Percentiles rank a stretch among this genome's conserved stretches.
These are phyloP conservation scores for Pythium brassicae DNA, from an alignment of 352 stramenopile genomes.

Conservation along the genomic window DNA sequence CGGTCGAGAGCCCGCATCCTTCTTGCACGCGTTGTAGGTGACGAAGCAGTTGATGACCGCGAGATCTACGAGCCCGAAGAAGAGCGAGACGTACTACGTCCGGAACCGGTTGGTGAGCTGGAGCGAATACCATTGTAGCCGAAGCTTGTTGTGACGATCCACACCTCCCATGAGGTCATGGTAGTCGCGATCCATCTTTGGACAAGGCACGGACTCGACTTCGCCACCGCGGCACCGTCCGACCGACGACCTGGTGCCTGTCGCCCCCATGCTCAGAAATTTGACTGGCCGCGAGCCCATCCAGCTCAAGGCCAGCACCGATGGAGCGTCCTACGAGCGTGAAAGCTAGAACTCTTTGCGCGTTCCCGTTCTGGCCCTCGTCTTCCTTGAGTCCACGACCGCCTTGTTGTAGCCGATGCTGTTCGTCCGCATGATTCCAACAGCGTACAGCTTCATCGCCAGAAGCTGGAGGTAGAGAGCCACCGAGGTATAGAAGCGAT, in stretches of 20 bases:
- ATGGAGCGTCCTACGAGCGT: not conserved
- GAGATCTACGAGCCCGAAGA: not conserved
- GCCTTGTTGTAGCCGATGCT: not conserved
- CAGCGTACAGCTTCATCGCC: not conserved
- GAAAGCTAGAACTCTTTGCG: not conserved
- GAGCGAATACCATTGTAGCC: not conserved
- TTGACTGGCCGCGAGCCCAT: not conserved
- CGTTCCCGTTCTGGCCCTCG: too few species aligned
- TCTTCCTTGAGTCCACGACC: not conserved
- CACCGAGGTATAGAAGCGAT: not conserved
- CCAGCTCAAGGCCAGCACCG: not conserved
- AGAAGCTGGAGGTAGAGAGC: not conserved
- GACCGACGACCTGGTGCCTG: not conserved
- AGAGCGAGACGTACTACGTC: constrained; percentile 2
- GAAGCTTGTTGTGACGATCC: not conserved
- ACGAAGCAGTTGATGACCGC: not conserved
- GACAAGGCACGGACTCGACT: not conserved
- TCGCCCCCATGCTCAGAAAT: not conserved
- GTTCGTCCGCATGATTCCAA: not conserved
- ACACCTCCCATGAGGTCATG: not conserved
- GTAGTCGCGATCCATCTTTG: not conserved
- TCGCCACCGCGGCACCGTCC: not conserved
- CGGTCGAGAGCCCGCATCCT: not conserved
- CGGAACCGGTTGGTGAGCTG: not conserved
- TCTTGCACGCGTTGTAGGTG: not conserved